Conservation (phyloP, 1,284 basidiomycete genomes). For the Agroathelia rolfsii region DNA sequence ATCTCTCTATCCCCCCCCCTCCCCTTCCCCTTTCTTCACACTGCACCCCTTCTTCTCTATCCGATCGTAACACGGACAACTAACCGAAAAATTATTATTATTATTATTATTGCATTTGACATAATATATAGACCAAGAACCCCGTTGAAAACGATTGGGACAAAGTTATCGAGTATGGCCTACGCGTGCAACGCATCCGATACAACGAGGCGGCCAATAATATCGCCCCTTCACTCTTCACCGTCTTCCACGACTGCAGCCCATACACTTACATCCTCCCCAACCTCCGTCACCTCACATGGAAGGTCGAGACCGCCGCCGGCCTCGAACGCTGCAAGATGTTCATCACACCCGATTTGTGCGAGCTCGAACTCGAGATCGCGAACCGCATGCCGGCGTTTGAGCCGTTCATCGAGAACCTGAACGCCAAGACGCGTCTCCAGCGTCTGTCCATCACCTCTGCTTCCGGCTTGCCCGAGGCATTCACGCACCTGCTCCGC, state of each 20-base stretch:
- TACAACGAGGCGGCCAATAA: conserved; percentile 60
- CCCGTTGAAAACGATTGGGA: conserved; percentile 61
- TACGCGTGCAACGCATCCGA: conserved; percentile 52
- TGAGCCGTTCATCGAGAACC: conserved; percentile 47
- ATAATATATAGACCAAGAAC: conserved; percentile 43
- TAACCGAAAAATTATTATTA: too few relatives aligned
- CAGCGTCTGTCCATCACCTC: conserved; percentile 58
- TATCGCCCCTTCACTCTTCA: conserved; percentile 53
- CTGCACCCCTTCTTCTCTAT: conserved; percentile 9
- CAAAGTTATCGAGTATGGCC: conserved; percentile 49
- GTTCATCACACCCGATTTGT: conserved; percentile 54
- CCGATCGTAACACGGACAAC: too few relatives aligned
- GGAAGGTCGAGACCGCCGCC: conserved; percentile 57
- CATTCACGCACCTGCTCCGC: conserved; percentile 52
- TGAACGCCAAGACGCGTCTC: conserved; percentile 50
- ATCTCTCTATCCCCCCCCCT: conserved; percentile 6
- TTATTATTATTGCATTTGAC: too few relatives aligned
- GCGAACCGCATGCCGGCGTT: conserved; percentile 43
- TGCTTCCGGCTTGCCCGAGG: conserved; percentile 55
- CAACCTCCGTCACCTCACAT: conserved; percentile 53
- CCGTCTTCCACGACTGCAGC: conserved; percentile 50
- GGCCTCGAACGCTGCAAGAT: conserved; percentile 52
- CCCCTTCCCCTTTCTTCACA: conserved; percentile 10
- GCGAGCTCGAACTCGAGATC: conserved; percentile 51
- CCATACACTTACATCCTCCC: conserved; percentile 58